Percentiles rank a stretch among this genome's conserved stretches.
Evolutionary conservation across 1,284 basidiomycete species (phyloP).

Genomic region (Thecaphora thlaspeos): DNA sequence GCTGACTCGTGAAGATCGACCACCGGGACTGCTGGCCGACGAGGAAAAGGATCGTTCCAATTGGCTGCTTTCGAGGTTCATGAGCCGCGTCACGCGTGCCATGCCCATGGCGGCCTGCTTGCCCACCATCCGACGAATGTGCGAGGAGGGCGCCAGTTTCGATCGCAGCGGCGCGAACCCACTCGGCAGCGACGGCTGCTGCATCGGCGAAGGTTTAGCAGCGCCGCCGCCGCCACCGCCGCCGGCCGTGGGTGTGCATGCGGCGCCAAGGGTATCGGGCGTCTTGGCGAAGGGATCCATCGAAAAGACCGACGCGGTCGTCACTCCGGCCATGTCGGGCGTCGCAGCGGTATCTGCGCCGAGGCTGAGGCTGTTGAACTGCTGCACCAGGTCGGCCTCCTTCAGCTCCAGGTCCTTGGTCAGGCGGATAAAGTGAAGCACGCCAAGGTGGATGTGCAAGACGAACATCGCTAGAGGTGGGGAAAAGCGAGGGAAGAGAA

Average conservation of each 20-base stretch:
- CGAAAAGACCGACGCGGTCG: not conserved
- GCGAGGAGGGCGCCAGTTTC: conserved; percentile 13
- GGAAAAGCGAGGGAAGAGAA: not conserved
- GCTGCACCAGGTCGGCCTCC: conserved; percentile 29
- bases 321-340: too few species aligned
- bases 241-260: too few species aligned
- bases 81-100: conserved; percentile 18
- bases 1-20: not conserved
- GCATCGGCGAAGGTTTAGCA: too few species aligned
- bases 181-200: not conserved
- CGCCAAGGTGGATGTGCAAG: conserved; percentile 32
- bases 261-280: not conserved
- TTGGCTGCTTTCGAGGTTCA: conserved; percentile 21
- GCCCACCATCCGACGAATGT: conserved; percentile 22
- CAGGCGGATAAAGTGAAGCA: conserved; percentile 26
- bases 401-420: conserved; percentile 30
- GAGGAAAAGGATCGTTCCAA: conserved; percentile 5
- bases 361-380: not conserved
- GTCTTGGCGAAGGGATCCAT: not conserved
- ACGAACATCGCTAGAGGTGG: conserved; percentile 15
- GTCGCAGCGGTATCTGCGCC: too few species aligned
- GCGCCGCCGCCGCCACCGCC: too few species aligned
- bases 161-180: conserved; percentile 7
- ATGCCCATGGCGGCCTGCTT: conserved; percentile 20
- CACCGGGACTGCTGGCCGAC: too few species aligned